Evolutionary conservation across 228 moss, liverwort and hornwort species (phyloP).

Genomic region (Sphagnum magellanicum): DNA sequence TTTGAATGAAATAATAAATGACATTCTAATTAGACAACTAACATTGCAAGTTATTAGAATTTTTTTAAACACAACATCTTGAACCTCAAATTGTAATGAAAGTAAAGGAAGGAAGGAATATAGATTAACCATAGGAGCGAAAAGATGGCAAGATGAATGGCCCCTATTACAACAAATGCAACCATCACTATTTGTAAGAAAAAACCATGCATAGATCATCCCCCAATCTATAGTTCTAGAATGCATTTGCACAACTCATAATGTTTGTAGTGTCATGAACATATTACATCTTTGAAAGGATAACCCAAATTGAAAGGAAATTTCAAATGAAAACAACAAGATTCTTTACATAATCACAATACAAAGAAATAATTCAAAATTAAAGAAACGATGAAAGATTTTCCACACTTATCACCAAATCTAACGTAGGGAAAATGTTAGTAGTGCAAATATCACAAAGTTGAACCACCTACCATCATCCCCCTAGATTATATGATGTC

Average conservation of each 20-base stretch:
- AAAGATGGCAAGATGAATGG: constrained; percentile 64
- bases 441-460: constrained; percentile 63
- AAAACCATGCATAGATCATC: not conserved
- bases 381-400: not conserved
- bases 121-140: constrained; percentile 49
- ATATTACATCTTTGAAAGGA: not conserved
- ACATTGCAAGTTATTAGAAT: not conserved
- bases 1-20: not conserved
- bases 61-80: no score
- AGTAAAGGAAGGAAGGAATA: not conserved
- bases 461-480: constrained; percentile 58
- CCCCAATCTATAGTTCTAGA: not conserved
- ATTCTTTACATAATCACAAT: not conserved
- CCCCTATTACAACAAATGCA: constrained; percentile 61
- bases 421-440: constrained; percentile 66
- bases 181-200: constrained; percentile 56
- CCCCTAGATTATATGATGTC: not conserved
- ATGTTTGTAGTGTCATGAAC: not conserved
- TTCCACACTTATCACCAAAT: constrained; percentile 67
- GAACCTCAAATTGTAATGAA: not conserved
- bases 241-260: not conserved
- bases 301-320: not conserved
- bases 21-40: not conserved
- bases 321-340: no score
- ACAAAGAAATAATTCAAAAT: not conserved